These are phyloP conservation scores for Penicillium daleae DNA, from an alignment of 495 filamentous ascomycete genomes.

Conservation along the genomic window DNA sequence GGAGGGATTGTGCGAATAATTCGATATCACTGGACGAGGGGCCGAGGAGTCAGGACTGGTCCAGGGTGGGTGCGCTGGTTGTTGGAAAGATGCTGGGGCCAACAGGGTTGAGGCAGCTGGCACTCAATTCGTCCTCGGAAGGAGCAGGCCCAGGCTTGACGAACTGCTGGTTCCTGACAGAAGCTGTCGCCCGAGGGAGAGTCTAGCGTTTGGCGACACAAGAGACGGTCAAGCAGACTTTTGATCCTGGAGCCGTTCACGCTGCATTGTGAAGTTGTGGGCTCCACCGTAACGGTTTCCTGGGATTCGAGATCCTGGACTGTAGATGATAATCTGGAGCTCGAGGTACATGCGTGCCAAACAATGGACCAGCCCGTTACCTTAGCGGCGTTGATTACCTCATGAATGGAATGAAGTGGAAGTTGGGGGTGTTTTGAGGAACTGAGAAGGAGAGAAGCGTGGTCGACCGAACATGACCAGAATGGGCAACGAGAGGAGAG, in stretches of 20 bases:
- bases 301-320: slow-evolving; percentile 4
- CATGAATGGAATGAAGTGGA: neutral
- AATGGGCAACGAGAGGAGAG: neutral
- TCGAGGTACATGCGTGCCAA: neutral
- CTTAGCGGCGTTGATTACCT: neutral
- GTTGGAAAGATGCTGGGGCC: neutral
- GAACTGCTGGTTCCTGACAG: slow-evolving; percentile 17
- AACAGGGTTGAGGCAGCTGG: neutral
- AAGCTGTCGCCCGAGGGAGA: slow-evolving; percentile 9
- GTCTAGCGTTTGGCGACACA: neutral
- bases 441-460: neutral
- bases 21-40: neutral
- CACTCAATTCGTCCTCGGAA: neutral
- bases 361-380: neutral
- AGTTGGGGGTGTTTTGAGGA: neutral
- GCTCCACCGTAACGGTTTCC: neutral
- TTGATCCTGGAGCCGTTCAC: slow-evolving; percentile 2
- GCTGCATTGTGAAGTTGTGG: slow-evolving; percentile 4
- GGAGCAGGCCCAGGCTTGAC: neutral
- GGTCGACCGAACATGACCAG: neutral
- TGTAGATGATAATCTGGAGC: neutral
- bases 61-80: neutral
- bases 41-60: neutral
- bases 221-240: slow-evolving; percentile 17
- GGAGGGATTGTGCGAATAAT: neutral